These are phyloP conservation scores for Boechera divaricarpa DNA, from an alignment of 345 rosid genomes.

Conservation along the genomic window DNA sequence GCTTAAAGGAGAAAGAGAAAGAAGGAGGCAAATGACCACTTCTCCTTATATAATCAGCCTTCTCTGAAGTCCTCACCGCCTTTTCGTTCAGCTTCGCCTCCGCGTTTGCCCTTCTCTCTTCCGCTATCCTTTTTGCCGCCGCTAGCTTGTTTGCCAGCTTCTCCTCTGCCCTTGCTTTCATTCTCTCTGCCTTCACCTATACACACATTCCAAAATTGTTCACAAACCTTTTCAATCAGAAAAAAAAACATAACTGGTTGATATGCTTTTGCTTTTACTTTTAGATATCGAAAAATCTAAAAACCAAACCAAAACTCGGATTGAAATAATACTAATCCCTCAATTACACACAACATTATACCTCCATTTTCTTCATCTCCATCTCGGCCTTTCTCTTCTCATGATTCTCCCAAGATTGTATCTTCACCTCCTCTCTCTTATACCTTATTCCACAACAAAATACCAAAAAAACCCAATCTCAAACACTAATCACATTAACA, in stretches of 20 bases:
- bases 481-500: slow-evolving; percentile 17
- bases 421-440: slow-evolving; percentile 92
- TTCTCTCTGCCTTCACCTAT: slow-evolving; percentile 82
- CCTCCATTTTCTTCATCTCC: slow-evolving; percentile 96
- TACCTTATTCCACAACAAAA: slow-evolving; percentile 56
- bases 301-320: neutral
- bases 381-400: slow-evolving; percentile 94
- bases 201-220: neutral
- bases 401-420: slow-evolving; percentile 95
- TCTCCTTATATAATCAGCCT: slow-evolving; percentile 83
- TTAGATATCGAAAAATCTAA: neutral
- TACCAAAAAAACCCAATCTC: neutral
- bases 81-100: slow-evolving; percentile 81
- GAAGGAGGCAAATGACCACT: slow-evolving; percentile 84
- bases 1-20: slow-evolving; percentile 67
- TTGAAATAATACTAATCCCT: neutral
- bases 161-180: slow-evolving; percentile 91
- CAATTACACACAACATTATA: slow-evolving; percentile 35
- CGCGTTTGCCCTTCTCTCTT: slow-evolving; percentile 85
- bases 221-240: neutral
- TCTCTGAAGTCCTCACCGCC: slow-evolving; percentile 74
- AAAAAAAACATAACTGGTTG: neutral
- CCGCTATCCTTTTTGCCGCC: slow-evolving; percentile 75
- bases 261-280: neutral
- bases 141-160: slow-evolving; percentile 69